Evolutionary conservation across 169 alveolate species (phyloP), one percentile per base, ranked within the genome.

Genomic region (Fabrea salina): DNA sequence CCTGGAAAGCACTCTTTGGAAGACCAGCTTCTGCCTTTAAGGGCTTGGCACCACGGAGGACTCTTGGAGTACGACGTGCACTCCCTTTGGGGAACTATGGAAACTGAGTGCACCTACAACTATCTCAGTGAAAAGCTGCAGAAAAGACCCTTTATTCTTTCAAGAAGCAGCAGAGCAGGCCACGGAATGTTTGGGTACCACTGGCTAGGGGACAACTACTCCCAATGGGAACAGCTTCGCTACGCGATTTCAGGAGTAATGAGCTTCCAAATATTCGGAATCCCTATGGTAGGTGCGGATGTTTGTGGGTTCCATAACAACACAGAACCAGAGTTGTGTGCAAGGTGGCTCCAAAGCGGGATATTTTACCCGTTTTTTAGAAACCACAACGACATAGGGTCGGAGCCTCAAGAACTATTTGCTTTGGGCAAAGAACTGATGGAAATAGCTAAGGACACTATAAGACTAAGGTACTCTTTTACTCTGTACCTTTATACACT

Each of bases 141-240:
- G 4, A 76, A 58, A 0, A 59, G 88, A 53, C 88, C 91, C 11
- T 91, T 91, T 57, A 85, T 89, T 5, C 33, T 91, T 0, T 44
- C 91, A 0, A 88, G 95, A 84, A 49, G 88, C 6, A 59, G 87
- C 2, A 76, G 76, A 25, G 80, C 89, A 43, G 92, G 92, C 4
- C 25, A 67, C 44, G 86, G 92, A 13, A 79, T 82, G 70, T 89
- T 56, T 80, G 86, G 84, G 4, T 82, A 86, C 6, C 87, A 86
- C 39, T 92, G 94, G 94, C 80, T 90, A 8, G 95, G 95, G 16
- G 96, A 92, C 71, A 92, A 89, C 82, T 7, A 58, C 0, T 80
- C 95, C 32, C 32, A 82, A 25, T 86, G 88, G 84, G 49, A 66
- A 5, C 56, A 57, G 71, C 51, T 86, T 57, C 53, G 81, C 44